Evolutionary conservation across 2,329 filamentous ascomycete species (phyloP).

Genomic region (Neofusicoccum cordaticola): DNA sequence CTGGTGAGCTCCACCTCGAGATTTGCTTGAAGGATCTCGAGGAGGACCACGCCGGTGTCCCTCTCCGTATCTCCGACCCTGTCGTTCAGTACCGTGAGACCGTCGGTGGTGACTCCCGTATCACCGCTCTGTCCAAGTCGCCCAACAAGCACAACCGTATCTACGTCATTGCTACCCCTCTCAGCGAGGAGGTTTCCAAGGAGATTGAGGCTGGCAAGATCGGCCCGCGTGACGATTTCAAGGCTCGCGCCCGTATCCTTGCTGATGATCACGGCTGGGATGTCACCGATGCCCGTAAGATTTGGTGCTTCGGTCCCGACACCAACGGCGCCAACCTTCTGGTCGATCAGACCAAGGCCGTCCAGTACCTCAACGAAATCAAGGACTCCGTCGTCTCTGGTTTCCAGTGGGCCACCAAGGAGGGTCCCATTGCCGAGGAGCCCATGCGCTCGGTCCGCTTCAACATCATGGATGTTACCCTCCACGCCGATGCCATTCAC

Average conservation of each 20-base stretch:
- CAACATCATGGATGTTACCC: constrained; percentile 99
- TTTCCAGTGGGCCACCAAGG: constrained; percentile 99
- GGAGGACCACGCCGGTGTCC: constrained; percentile 98
- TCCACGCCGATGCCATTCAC: constrained; percentile 99
- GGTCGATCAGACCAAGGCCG: constrained; percentile 99
- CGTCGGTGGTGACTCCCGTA: constrained; percentile 78
- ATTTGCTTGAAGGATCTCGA: constrained; percentile 99
- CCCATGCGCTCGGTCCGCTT: constrained; percentile 96
- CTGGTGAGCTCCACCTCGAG: constrained; percentile 98
- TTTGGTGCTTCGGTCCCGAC: constrained; percentile 99
- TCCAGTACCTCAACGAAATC: constrained; percentile 99
- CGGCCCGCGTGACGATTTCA: constrained; percentile 95
- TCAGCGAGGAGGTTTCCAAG: constrained; percentile 85
- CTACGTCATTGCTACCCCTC: constrained; percentile 88
- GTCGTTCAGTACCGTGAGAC: constrained; percentile 99
- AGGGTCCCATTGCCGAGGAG: constrained; percentile 97
- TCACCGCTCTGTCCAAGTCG: constrained; percentile 97
- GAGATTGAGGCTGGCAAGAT: constrained; percentile 94
- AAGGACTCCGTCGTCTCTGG: constrained; percentile 99
- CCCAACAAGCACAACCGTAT: constrained; percentile 99
- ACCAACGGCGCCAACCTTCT: constrained; percentile 97
- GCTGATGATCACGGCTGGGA: constrained; percentile 99
- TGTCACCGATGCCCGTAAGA: constrained; percentile 99
- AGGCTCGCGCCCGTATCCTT: constrained; percentile 91
- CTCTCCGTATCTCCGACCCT: constrained; percentile 95